A percentile compares a stretch with the other conserved stretches of the same genome.
Evolutionary conservation across 2,329 filamentous ascomycete genomes (phyloP).

Genomic region (Trichoderma pleuroti): DNA sequence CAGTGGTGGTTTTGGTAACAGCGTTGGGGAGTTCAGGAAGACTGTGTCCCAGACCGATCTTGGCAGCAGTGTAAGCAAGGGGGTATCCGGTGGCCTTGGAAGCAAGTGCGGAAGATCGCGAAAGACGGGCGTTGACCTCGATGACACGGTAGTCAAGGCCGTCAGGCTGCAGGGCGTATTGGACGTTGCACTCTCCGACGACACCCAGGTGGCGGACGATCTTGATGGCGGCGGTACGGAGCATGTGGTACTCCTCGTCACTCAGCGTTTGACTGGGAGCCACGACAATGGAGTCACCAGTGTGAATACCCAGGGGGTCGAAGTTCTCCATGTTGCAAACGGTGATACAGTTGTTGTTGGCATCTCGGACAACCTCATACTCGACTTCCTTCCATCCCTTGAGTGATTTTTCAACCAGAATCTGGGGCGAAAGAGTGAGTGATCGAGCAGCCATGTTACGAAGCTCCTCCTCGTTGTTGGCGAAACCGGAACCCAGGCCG

Average conservation of each 20-base stretch:
- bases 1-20: constrained; percentile 96
- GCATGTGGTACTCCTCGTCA: constrained; percentile 99
- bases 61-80: constrained; percentile 93
- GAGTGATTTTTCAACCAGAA: constrained; percentile 95
- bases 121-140: constrained; percentile 97
- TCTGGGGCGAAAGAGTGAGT: constrained; percentile 89
- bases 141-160: constrained; percentile 98
- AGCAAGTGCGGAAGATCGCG: constrained; percentile 91
- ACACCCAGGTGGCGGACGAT: constrained; percentile 96
- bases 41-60: constrained; percentile 94
- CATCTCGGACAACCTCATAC: constrained; percentile 96
- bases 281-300: constrained; percentile 97
- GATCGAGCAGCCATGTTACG: constrained; percentile 90
- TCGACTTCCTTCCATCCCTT: constrained; percentile 99
- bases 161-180: constrained; percentile 95
- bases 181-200: constrained; percentile 97
- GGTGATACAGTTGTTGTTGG: constrained; percentile 97
- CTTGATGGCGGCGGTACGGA: constrained; percentile 95
- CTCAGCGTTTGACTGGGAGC: constrained; percentile 95
- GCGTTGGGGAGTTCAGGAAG: constrained; percentile 95
- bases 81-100: constrained; percentile 98
- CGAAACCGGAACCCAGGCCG: constrained; percentile 94
- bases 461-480: constrained; percentile 89
- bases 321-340: constrained; percentile 88
- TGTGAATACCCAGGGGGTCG: constrained; percentile 94